Evolutionary conservation across 225 moss, liverwort and hornwort species (phyloP), one percentile per base, ranked within the genome.

Genomic region (Physcomitrellopsis africana): DNA sequence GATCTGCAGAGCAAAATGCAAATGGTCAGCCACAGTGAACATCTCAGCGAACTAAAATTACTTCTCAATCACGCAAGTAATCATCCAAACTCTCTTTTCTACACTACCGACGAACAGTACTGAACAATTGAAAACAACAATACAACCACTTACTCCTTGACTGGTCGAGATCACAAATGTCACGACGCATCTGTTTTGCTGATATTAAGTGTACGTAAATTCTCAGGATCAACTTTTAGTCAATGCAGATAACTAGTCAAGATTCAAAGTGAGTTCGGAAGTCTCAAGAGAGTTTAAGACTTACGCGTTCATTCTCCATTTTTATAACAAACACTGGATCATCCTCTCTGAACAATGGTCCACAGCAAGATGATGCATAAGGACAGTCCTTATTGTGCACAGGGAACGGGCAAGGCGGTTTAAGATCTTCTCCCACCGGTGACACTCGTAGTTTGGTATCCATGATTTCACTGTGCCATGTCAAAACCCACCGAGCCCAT

Each of bases 401-500:
- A 65, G 92, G 92, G 43, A 96, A 93, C 19, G 96, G 93, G 80
- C 96, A 96, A 9, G 96, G 96, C 9, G 95, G 93, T 57, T 80
- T 90, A 78, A 93, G 46, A 66, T 93, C 87, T 60, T 87, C 83
- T 76, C 79, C 87, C 67, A 79, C 4, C 20, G 92, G 83, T 51
- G 96, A 86, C 54, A 87, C 79, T 29, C 96, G 87, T 67, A 93
- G 69, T 72, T 96, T 96, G 27, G 96, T 93, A 68, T 96, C 96
- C 75, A 88, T 41, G 63, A 96, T 86, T 65, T 96, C 96, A 81
- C 93, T 96, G 64, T 96, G 93, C 96, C 96, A 96, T 3, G 96
- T 90, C 73, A 96, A 76, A 52, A 96, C 93, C 96, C 96, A 96
- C 80, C 96, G 89, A 61, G 96, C 96, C 96, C 96, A 96, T 74